Evolutionary conservation across 768 basidiomycete species (phyloP).

Genomic region (Amanita pseudoporphyria): DNA sequence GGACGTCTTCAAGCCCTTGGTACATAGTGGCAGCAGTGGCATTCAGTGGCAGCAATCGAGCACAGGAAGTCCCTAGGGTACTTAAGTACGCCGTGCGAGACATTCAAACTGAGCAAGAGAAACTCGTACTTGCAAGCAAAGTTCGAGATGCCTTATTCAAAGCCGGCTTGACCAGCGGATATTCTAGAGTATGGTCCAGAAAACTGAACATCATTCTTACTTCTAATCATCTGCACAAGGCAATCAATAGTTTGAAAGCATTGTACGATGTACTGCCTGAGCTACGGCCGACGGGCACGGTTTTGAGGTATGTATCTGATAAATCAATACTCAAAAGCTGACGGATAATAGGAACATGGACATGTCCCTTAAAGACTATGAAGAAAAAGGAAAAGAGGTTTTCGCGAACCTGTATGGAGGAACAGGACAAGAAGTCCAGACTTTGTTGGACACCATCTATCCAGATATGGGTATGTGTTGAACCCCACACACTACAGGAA

Average conservation of each 20-base stretch:
- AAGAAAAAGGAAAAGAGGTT: slow-evolving; percentile 28
- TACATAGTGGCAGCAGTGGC: slow-evolving; percentile 47
- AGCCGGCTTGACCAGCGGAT: slow-evolving; percentile 46
- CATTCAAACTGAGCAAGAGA: slow-evolving; percentile 25
- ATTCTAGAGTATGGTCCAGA: slow-evolving; percentile 36
- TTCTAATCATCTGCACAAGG: slow-evolving; percentile 20
- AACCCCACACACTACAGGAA: not conserved
- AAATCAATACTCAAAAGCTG: not conserved
- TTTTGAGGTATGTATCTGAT: slow-evolving; percentile 29
- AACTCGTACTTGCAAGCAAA: slow-evolving; percentile 36
- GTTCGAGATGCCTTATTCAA: slow-evolving; percentile 58
- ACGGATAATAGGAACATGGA: slow-evolving; percentile 26
- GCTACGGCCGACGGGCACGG: slow-evolving; percentile 34
- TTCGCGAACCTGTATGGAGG: slow-evolving; percentile 48
- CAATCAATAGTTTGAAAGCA: slow-evolving; percentile 47
- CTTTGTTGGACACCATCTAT: slow-evolving; percentile 39
- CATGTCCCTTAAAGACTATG: slow-evolving; percentile 33
- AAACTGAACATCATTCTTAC: not conserved
- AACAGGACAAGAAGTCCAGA: slow-evolving; percentile 37
- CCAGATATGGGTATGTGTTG: slow-evolving; percentile 50
- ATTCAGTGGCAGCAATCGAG: slow-evolving; percentile 48
- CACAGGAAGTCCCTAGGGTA: slow-evolving; percentile 47
- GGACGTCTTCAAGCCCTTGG: slow-evolving; percentile 37
- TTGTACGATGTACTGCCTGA: slow-evolving; percentile 44
- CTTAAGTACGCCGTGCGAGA: slow-evolving; percentile 41